Base-by-base conservation (phyloP, 192 early-diverging fungal genomes). In the Powellomyces hirtus region DNA sequence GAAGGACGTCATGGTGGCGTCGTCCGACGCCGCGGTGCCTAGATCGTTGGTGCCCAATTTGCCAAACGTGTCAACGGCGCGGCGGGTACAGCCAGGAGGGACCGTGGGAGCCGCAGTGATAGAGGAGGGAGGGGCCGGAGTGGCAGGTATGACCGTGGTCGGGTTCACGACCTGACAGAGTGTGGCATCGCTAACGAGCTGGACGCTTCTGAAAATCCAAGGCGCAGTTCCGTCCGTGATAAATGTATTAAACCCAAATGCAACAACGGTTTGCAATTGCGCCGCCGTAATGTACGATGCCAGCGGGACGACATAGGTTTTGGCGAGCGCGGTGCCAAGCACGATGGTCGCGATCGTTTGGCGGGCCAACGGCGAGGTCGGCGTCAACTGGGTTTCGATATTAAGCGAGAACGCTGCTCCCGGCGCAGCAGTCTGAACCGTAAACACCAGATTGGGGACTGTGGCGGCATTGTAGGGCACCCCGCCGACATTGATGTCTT, bases 251-350 rank as follows among this genome's bases (percentile, higher is more conserved):
- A 56, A 29, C 53, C 51, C 10, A 13, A 53, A 56, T 49, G 14
- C 46, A 4, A 33, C 53, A 4, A 56, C 53, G 10, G 27, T 29
- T 34, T 16, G 53, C 24, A 56, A 18, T 34, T 56, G 53, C 4
- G 10, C 18, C 7, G 53, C 20, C 5, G 53, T 33, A 14, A 56
- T 5, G 29, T 56, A 56, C 27, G 27, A 31, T 31, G 53, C 53
- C 53, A 56, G 18, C 29, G 53, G 53, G 29, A 56, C 26, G 29
- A 56, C 53, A 31, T 56, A 56, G 3, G 53, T 56, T 56, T 30
- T 30, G 53, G 53, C n/a, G n/a, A n/a, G n/a, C n/a, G n/a, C n/a
- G n/a, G n/a, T n/a, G n/a, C 46, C 16, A 2, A 14, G 46, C 26
- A 5, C n/a, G 46, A 13, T 42, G 40, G 18, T 42, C n/a, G 14